Conservation (phyloP, 75 land plant genomes). For the Picea sitchensis region DNA sequence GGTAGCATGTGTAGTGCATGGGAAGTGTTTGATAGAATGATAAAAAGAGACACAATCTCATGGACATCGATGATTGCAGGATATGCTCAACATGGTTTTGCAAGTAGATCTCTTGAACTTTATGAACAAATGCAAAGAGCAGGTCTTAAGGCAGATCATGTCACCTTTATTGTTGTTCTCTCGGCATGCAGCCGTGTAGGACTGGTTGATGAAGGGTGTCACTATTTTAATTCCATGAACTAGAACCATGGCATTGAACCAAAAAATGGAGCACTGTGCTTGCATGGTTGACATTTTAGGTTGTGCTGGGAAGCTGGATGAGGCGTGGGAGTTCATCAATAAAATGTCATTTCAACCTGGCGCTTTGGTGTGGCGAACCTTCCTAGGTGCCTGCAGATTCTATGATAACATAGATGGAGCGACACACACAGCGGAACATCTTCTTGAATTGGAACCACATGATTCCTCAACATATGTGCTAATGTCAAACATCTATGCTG, state of each 20-base stretch:
- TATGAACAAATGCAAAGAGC: constrained; percentile 2
- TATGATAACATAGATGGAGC: constrained; percentile 31
- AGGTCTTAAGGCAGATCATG: constrained; percentile 2
- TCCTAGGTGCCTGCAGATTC: constrained; percentile 45
- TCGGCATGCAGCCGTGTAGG: constrained; percentile 1
- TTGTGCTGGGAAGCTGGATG: constrained; percentile 4
- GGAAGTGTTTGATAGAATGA: constrained; percentile 7
- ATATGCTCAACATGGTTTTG: background rate
- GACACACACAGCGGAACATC: constrained; percentile 8
- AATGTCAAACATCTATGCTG: constrained; percentile 22
- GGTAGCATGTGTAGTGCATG: background rate
- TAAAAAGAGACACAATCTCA: constrained; percentile 1
- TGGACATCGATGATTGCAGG: constrained; percentile 12
- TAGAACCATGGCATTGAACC: background rate
- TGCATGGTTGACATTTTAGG: constrained; percentile 7
- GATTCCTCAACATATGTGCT: constrained; percentile 16
- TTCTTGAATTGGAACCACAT: background rate
- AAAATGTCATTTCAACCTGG: constrained; percentile 20
- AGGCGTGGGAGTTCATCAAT: background rate
- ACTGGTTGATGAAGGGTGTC: constrained; percentile 6
- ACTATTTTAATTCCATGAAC: constrained; percentile 2
- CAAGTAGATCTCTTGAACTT: no score
- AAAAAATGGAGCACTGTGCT: background rate
- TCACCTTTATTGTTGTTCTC: constrained; percentile 11
- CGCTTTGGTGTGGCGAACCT: constrained; percentile 41